phyloP scores from a whole-genome alignment of 139 green algal species.

The Dunaliella primolecta region DNA sequence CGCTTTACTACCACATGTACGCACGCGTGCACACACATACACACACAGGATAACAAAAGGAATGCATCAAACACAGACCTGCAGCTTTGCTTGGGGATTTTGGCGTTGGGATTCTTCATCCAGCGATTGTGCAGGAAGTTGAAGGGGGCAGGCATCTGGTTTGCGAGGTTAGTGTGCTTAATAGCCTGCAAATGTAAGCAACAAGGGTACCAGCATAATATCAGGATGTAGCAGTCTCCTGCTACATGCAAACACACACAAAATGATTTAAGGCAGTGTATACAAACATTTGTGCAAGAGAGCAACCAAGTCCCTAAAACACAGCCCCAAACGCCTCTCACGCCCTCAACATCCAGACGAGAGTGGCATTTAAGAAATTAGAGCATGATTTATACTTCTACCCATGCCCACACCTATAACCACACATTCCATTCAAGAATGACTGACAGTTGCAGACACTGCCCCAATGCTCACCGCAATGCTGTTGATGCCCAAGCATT shows the following conservation, averaged over 20 bases:
- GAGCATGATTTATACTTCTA: too few species aligned
- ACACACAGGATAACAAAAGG: too few species aligned
- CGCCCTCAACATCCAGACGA: too few species aligned
- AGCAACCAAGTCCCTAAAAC: not conserved
- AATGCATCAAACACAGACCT: not conserved
- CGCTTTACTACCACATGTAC: too few species aligned
- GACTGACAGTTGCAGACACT: too few species aligned
- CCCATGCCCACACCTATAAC: too few species aligned
- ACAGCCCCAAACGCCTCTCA: too few species aligned
- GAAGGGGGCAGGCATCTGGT: constrained; percentile 40
- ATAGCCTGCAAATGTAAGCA: not conserved
- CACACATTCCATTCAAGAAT: too few species aligned
- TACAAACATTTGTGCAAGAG: not conserved
- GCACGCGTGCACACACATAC: too few species aligned
- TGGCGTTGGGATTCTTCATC: constrained; percentile 35
- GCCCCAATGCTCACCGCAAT: constrained; percentile 19
- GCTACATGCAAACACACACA: not conserved
- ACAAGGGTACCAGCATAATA: too few species aligned
- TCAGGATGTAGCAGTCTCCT: not conserved
- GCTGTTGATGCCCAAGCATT: not conserved
- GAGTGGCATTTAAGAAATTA: too few species aligned
- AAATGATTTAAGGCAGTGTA: not conserved
- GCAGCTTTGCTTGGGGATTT: constrained; percentile 27
- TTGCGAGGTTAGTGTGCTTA: constrained; percentile 21
- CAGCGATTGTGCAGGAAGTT: constrained; percentile 42